Conservation (phyloP, 768 basidiomycete species). For the Collybia sordida region DNA sequence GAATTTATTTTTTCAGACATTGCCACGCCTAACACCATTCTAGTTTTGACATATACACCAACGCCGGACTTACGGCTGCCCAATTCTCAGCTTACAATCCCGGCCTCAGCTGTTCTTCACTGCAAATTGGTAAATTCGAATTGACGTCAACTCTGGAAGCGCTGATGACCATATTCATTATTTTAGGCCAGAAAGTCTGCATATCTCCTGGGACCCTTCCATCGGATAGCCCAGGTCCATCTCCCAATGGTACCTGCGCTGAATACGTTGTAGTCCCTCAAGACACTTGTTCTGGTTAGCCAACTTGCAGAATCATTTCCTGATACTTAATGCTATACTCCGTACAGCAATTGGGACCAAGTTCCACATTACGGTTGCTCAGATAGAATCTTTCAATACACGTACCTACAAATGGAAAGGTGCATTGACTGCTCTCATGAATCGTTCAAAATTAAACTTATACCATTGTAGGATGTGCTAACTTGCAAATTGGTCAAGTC, state of each 20-base stretch:
- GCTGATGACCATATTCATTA: not conserved
- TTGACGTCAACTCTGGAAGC: too few species aligned
- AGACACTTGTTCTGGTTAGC: conserved; percentile 12
- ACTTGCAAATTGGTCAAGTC: conserved; percentile 12
- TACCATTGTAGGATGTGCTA: conserved; percentile 11
- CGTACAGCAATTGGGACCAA: conserved; percentile 13
- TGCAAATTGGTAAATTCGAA: conserved; percentile 8
- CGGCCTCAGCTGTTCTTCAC: conserved; percentile 9
- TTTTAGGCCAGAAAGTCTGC: conserved; percentile 15
- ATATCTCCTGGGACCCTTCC: conserved; percentile 14
- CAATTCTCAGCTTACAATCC: conserved; percentile 16
- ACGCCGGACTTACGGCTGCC: conserved; percentile 9
- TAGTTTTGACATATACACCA: conserved; percentile 14
- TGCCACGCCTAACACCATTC: not conserved
- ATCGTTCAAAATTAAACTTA: not conserved
- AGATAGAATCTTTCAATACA: conserved; percentile 18
- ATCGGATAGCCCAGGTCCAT: conserved; percentile 1
- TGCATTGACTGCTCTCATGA: not conserved
- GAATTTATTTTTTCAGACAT: not conserved
- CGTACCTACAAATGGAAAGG: conserved; percentile 20
- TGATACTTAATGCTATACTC: not conserved
- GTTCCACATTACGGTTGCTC: conserved; percentile 14
- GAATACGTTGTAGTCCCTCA: conserved; percentile 11
- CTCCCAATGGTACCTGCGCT: conserved; percentile 15
- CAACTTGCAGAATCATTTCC: not conserved